These are phyloP conservation scores for Ceratocystis alfenasii DNA, from an alignment of 2,329 filamentous ascomycete genomes.

Conservation along the genomic window DNA sequence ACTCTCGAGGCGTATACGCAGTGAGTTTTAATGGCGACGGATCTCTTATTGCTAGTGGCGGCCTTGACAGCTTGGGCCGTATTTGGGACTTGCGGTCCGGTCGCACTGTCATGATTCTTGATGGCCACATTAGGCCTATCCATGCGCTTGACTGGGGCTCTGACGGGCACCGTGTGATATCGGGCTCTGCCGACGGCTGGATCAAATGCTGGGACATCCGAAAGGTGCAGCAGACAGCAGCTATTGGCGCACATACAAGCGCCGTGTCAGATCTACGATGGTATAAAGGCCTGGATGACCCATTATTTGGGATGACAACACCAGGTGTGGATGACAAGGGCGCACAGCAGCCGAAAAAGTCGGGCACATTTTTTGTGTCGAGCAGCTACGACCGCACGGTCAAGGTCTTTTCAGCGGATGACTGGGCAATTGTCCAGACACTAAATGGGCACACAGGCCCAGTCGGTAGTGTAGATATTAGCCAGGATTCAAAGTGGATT, in stretches of 20 bases:
- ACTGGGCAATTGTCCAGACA: constrained; percentile 83
- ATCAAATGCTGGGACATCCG: constrained; percentile 97
- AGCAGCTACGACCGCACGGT: constrained; percentile 90
- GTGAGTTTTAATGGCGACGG: constrained; percentile 86
- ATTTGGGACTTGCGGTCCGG: constrained; percentile 93
- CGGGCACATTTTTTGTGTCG: constrained; percentile 82
- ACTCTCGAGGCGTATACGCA: constrained; percentile 84
- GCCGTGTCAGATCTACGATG: constrained; percentile 87
- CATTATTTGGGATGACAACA: constrained; percentile 44
- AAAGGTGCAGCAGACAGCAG: constrained; percentile 70
- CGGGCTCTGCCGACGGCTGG: constrained; percentile 86
- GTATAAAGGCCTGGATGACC: constrained; percentile 79
- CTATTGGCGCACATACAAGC: constrained; percentile 80
- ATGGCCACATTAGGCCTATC: constrained; percentile 79
- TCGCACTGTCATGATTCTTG: constrained; percentile 87
- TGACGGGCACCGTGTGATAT: constrained; percentile 86
- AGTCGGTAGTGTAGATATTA: constrained; percentile 82
- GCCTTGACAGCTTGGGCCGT: constrained; percentile 83
- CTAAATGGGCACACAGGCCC: constrained; percentile 85
- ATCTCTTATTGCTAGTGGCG: constrained; percentile 80
- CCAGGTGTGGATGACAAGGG: constrained; percentile 54
- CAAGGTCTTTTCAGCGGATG: constrained; percentile 90
- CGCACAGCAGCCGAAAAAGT: constrained; percentile 62
- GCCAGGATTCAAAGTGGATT: constrained; percentile 78
- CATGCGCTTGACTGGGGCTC: constrained; percentile 85